Evolutionary conservation across 352 stramenopile species (phyloP), one percentile per base, ranked within the genome.

Genomic region (Blastocystis sp.): DNA sequence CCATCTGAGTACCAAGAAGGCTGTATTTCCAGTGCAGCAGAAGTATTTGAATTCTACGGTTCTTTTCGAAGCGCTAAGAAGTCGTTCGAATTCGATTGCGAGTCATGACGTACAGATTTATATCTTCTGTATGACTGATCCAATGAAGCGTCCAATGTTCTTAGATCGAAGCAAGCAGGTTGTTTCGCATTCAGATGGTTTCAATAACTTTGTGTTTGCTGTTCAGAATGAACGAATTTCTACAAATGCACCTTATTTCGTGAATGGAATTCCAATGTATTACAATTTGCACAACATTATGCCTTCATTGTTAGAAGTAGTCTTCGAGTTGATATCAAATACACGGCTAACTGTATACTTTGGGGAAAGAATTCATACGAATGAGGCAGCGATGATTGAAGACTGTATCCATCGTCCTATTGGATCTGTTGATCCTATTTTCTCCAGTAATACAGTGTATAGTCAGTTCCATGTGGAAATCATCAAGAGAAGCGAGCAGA

Each of bases 211-310:
- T 26, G 47, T 84, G 1, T 84, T 84, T 45, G 73, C 47, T 9
- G 56, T 84, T 15, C 73, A 84, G 23, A 84, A 84, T 45, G 73
- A 84, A 34, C 34, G 34, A 23, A 43, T 64, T 34, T 64, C 73
- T 20, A 68, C 29, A 11, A 68, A 50, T n/a, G 43, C 45, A 53
- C 73, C 73, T 1, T 84, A 84, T 45, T 84, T 54, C 34, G 50
- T 66, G 15, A 84, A 84, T n/a, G 43, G 37, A 29, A 66, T 84
- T 13, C 73, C 73, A 8, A 64, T 84, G 43, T 39, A 84, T 29
- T 66, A 64, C 34, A 66, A 84, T 45, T 34, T 84, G 6, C 73
- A 84, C n/a, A 61, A 84, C 23, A 84, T 84, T 34, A 84, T 66
- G 47, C 34, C 47, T 9, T 55, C 73, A n/a, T 43, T 84, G 7